These are phyloP conservation scores for Penicillium sp. DNA, from an alignment of 2,329 filamentous ascomycete species.

Conservation along the genomic window DNA sequence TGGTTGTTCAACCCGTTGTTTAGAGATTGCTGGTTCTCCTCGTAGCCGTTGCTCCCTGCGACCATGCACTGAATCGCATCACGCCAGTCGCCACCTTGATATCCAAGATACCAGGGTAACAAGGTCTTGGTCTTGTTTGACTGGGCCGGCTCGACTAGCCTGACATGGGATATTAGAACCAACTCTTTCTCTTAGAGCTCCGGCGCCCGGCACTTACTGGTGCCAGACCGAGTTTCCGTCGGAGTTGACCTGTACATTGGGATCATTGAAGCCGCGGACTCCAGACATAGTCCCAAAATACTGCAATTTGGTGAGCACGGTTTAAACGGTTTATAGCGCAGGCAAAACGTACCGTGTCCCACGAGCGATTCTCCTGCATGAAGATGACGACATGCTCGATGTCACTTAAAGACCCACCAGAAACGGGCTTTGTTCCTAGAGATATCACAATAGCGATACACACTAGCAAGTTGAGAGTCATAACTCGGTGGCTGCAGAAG, in stretches of 20 bases:
- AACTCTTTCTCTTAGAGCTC: neutral
- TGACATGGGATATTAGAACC: conserved; percentile 11
- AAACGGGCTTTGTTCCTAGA: conserved; percentile 18
- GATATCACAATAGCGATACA: conserved; percentile 16
- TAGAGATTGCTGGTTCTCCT: conserved; percentile 51
- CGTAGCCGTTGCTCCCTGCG: conserved; percentile 53
- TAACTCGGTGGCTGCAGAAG: conserved; percentile 1
- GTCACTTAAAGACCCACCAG: conserved; percentile 46
- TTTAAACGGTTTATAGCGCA: neutral
- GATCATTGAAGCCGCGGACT: conserved; percentile 55
- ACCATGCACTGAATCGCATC: conserved; percentile 56
- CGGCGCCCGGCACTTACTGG: conserved; percentile 38
- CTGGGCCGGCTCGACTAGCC: conserved; percentile 38
- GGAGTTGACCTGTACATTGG: conserved; percentile 53
- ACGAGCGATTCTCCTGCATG: conserved; percentile 53
- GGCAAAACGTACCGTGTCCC: conserved; percentile 32
- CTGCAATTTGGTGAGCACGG: conserved; percentile 30
- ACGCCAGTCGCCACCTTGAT: conserved; percentile 50
- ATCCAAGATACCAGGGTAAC: conserved; percentile 56
- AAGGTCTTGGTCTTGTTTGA: conserved; percentile 45
- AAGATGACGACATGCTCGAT: conserved; percentile 59
- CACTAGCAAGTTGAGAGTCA: conserved; percentile 10
- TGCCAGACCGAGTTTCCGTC: conserved; percentile 48
- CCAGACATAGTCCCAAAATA: conserved; percentile 58
- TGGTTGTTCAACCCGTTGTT: conserved; percentile 53